Percentiles rank a stretch among this genome's conserved stretches.
Conservation (phyloP, 1,284 basidiomycete genomes). For the Puccinia hordei region DNA sequence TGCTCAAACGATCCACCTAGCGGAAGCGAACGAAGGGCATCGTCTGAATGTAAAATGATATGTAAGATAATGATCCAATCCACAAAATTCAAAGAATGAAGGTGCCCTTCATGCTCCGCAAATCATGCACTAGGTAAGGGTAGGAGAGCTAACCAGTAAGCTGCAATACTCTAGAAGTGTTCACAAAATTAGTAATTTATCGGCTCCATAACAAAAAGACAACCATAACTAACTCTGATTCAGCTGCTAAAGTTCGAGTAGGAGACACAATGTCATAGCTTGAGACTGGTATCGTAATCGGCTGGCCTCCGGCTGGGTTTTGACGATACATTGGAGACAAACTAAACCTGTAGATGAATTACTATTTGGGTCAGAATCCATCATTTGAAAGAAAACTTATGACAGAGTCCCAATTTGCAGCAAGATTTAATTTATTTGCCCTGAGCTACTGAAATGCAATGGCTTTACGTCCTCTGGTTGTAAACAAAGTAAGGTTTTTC, state of each 20-base stretch:
- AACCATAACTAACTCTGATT: conserved; percentile 55
- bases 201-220: background rate
- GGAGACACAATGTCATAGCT: conserved; percentile 60
- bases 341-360: conserved; percentile 58
- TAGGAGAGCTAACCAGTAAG: conserved; percentile 27
- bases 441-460: background rate
- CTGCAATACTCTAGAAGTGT: conserved; percentile 31
- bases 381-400: background rate
- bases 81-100: background rate
- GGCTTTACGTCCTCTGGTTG: background rate
- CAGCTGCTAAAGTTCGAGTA: conserved; percentile 57
- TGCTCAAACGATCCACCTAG: conserved; percentile 40
- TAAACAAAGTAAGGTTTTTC: background rate
- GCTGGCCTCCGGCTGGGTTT: conserved; percentile 60
- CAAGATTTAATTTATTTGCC: background rate
- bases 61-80: background rate
- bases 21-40: conserved; percentile 26
- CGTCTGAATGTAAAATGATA: conserved; percentile 1
- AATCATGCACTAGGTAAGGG: background rate
- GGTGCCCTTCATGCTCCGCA: background rate
- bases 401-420: background rate
- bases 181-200: background rate
- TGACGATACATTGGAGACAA: conserved; percentile 59
- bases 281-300: conserved; percentile 58
- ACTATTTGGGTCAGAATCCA: background rate